Percentiles rank a stretch among this genome's conserved stretches.
These are phyloP conservation scores for Polygonum aviculare DNA, from an alignment of 148 eudicot species.

Conservation along the genomic window DNA sequence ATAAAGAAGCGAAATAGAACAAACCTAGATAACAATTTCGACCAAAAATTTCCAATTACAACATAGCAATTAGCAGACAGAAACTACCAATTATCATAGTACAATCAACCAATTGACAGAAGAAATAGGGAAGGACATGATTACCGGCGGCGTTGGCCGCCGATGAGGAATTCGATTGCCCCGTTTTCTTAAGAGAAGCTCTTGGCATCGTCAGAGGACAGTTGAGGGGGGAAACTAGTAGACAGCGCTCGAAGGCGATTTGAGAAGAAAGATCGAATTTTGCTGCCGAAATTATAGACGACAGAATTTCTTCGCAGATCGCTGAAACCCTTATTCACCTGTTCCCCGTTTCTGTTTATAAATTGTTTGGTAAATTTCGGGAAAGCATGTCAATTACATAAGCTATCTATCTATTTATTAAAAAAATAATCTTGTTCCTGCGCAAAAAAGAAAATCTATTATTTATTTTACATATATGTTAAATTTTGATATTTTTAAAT, in stretches of 20 bases:
- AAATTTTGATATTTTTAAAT: too few relatives aligned
- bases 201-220: constrained; percentile 27
- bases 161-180: constrained; percentile 36
- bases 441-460: too few relatives aligned
- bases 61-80: not conserved
- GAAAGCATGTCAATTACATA: not conserved
- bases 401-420: too few relatives aligned
- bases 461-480: too few relatives aligned
- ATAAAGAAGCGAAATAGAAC: not conserved
- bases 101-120: not conserved
- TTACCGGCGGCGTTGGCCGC: constrained; percentile 31
- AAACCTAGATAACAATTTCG: not conserved
- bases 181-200: constrained; percentile 38
- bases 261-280: not conserved
- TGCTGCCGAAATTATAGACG: not conserved
- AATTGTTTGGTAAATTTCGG: not conserved
- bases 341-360: too few relatives aligned
- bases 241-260: constrained; percentile 2
- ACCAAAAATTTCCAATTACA: not conserved
- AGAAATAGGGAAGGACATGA: not conserved
- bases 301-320: not conserved
- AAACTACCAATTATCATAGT: not conserved
- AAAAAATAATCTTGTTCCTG: too few relatives aligned
- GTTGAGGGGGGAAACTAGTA: not conserved
- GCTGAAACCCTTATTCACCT: not conserved